Evolutionary conservation across 2,329 filamentous ascomycete species (phyloP).

Genomic region (Diaporthe nobilis): DNA sequence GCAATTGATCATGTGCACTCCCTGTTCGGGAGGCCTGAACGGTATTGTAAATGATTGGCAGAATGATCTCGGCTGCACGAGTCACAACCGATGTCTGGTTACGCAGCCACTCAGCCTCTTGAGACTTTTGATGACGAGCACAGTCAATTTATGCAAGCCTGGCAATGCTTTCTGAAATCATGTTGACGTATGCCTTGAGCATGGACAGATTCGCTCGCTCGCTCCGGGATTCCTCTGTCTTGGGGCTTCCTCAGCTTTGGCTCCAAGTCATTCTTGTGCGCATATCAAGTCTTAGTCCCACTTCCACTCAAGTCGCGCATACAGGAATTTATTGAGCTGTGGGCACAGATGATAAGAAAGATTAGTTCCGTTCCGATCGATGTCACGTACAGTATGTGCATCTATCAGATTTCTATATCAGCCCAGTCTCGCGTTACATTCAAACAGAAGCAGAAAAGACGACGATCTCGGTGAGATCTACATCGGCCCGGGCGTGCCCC

Average conservation of each 20-base stretch:
- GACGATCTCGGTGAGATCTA: too few species aligned
- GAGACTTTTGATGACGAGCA: neutral
- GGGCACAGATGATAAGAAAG: too few species aligned
- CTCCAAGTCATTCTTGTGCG: too few species aligned
- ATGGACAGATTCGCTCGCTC: neutral
- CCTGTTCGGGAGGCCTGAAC: neutral
- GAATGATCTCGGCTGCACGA: neutral
- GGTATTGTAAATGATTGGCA: neutral
- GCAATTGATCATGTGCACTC: too few species aligned
- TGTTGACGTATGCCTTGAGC: neutral
- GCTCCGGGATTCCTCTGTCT: neutral
- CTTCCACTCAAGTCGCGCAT: neutral
- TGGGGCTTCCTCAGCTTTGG: too few species aligned
- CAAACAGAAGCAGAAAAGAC: too few species aligned
- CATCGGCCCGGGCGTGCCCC: too few species aligned
- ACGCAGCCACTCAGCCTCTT: neutral
- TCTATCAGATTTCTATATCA: too few species aligned
- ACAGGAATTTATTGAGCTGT: neutral
- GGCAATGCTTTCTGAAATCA: neutral
- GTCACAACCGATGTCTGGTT: neutral
- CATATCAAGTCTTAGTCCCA: too few species aligned
- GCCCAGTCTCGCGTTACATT: too few species aligned
- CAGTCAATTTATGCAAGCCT: neutral
- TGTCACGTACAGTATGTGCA: too few species aligned
- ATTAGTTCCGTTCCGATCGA: too few species aligned